Evolutionary conservation across 306 rosid species (phyloP).

Genomic region (Glycyrrhiza uralensis): DNA sequence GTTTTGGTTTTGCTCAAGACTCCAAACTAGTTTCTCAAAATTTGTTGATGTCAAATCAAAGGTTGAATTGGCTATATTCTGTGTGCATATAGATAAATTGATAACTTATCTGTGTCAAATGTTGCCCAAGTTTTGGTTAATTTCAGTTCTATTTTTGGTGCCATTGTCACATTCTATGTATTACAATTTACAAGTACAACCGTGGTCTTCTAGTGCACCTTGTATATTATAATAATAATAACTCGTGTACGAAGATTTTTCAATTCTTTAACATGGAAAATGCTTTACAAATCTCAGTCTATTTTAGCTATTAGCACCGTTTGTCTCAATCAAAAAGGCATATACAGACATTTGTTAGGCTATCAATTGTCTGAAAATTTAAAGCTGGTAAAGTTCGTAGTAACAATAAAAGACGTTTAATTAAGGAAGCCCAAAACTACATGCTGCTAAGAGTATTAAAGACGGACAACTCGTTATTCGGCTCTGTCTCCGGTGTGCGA

Average conservation of each 20-base stretch:
- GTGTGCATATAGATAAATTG: not conserved
- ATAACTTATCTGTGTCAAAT: not conserved
- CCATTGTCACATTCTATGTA: too few relatives aligned
- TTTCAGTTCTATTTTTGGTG: not conserved
- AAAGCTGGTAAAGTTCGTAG: not conserved
- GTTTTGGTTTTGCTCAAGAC: too few relatives aligned
- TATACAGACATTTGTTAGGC: not conserved
- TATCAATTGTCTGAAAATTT: not conserved
- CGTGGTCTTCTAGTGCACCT: not conserved
- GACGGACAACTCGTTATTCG: too few relatives aligned
- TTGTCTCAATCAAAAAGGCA: not conserved
- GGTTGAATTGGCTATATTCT: not conserved
- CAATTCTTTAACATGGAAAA: not conserved
- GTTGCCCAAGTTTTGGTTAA: not conserved
- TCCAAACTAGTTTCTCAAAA: not conserved
- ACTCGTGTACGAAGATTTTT: not conserved
- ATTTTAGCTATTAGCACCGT: not conserved
- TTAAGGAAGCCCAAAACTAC: too few relatives aligned
- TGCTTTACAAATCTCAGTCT: not conserved
- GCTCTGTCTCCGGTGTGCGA: too few relatives aligned
- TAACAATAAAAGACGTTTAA: too few relatives aligned
- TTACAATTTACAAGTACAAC: too few relatives aligned
- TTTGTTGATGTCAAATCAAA: constrained; percentile 2
- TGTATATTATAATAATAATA: not conserved
- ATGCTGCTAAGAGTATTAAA: too few relatives aligned